phyloP scores from a whole-genome alignment of 1,284 basidiomycete species.

The Athelia sp. region DNA sequence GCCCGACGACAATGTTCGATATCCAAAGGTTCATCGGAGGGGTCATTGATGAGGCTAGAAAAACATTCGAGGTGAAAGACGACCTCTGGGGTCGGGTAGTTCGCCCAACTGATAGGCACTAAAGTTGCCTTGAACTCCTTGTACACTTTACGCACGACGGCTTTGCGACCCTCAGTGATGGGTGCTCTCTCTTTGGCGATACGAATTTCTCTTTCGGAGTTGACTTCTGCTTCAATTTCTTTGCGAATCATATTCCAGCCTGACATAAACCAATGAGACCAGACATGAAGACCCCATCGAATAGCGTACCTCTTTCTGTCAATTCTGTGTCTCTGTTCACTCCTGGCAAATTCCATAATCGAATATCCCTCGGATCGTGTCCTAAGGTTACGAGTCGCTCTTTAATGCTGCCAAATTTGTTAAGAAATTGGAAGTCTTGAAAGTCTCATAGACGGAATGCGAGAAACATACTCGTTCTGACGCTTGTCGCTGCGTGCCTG shows the following conservation, averaged over 20 bases:
- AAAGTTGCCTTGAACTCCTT: conserved; percentile 16
- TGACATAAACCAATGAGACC: neutral
- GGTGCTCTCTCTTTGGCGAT: neutral
- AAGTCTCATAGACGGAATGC: too few relatives aligned
- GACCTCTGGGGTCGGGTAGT: conserved; percentile 16
- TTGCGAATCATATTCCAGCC: neutral
- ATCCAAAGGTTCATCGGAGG: neutral
- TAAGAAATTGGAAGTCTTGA: too few relatives aligned
- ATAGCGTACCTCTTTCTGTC: neutral
- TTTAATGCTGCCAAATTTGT: neutral
- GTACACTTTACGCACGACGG: conserved; percentile 14
- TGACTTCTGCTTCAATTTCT: conserved; percentile 2
- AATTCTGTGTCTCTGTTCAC: neutral
- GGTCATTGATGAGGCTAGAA: conserved; percentile 12
- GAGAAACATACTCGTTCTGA: neutral
- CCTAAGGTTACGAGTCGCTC: neutral
- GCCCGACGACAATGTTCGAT: neutral
- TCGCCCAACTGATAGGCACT: conserved; percentile 20
- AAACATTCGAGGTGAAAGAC: conserved; percentile 15
- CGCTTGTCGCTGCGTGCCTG: neutral
- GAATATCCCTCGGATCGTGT: neutral
- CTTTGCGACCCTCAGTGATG: conserved; percentile 4
- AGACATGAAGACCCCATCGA: neutral
- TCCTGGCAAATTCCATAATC: conserved; percentile 8
- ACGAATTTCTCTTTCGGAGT: neutral